Evolutionary conservation across 495 filamentous ascomycete genomes (phyloP).

Genomic region (Mytilinidion resinicola): DNA sequence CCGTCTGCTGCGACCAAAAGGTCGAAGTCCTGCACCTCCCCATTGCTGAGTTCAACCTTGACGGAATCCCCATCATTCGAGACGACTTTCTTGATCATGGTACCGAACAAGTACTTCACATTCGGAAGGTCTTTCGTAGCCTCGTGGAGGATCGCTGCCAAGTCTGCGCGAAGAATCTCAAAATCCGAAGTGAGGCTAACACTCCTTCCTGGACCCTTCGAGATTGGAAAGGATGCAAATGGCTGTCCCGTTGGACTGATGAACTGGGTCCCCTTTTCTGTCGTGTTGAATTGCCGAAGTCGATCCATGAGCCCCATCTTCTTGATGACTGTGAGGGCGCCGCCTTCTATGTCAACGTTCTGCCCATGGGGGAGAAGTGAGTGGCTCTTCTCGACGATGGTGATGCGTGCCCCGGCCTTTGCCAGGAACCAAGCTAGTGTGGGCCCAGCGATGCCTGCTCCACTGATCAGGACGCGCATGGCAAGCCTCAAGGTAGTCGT

Average conservation of each 20-base stretch:
- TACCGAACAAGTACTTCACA: conserved; percentile 38
- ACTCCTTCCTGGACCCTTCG: conserved; percentile 31
- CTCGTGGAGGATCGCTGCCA: conserved; percentile 36
- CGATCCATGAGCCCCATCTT: conserved; percentile 39
- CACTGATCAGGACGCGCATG: conserved; percentile 43
- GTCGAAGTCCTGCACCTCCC: conserved; percentile 17
- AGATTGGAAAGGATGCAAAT: conserved; percentile 30
- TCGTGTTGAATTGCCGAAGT: conserved; percentile 25
- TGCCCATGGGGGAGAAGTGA: conserved; percentile 33
- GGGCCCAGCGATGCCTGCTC: conserved; percentile 41
- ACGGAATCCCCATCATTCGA: conserved; percentile 15
- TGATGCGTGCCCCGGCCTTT: conserved; percentile 28
- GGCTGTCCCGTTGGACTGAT: conserved; percentile 30
- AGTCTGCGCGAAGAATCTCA: conserved; percentile 45
- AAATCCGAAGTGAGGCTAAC: conserved; percentile 32
- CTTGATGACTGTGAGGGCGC: conserved; percentile 36
- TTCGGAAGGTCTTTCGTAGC: conserved; percentile 29
- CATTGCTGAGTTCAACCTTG: conserved; percentile 21
- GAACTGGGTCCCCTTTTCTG: conserved; percentile 36
- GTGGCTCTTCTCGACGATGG: conserved; percentile 37
- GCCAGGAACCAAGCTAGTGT: conserved; percentile 40
- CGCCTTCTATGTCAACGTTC: conserved; percentile 39
- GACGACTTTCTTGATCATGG: conserved; percentile 16
- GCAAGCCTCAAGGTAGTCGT: background rate
- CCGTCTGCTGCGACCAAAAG: conserved; percentile 29